Evolutionary conservation across 1,139 yeast species (phyloP).

Genomic region (Scheffersomyces segobiensis): DNA sequence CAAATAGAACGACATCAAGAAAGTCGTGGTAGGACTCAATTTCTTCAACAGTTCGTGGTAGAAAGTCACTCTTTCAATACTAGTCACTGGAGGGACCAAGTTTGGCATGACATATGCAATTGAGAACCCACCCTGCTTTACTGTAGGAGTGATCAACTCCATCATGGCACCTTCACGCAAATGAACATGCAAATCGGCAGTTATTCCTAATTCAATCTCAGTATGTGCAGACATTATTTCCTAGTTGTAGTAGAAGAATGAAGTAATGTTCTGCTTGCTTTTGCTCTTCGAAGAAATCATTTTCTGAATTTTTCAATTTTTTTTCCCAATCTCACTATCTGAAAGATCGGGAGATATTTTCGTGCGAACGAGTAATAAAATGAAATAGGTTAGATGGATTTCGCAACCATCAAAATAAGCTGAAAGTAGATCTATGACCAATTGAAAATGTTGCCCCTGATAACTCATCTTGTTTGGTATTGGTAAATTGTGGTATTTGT

Average conservation of each 20-base stretch:
- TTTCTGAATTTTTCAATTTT: constrained; percentile 1
- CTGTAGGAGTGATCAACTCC: constrained; percentile 87
- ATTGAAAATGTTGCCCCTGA: no score
- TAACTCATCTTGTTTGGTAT: no score
- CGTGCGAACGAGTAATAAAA: neutral
- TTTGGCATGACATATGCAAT: constrained; percentile 97
- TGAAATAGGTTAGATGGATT: neutral
- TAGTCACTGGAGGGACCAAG: constrained; percentile 86
- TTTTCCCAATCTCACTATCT: neutral
- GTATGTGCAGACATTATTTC: constrained; percentile 2
- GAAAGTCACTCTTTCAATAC: constrained; percentile 68
- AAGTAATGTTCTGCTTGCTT: neutral
- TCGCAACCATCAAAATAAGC: neutral
- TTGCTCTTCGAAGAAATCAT: neutral
- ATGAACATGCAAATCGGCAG: constrained; percentile 97
- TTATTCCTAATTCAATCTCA: constrained; percentile 66
- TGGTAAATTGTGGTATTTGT: no score
- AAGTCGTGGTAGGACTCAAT: constrained; percentile 82
- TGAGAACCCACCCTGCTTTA: constrained; percentile 85
- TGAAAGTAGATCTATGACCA: no score
- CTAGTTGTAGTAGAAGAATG: neutral
- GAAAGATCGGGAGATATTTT: neutral
- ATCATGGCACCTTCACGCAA: constrained; percentile 92
- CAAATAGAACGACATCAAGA: constrained; percentile 86
- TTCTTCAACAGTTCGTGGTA: constrained; percentile 66